Base-by-base conservation (phyloP, 345 rosid species). In the Gossypium raimondii region DNA sequence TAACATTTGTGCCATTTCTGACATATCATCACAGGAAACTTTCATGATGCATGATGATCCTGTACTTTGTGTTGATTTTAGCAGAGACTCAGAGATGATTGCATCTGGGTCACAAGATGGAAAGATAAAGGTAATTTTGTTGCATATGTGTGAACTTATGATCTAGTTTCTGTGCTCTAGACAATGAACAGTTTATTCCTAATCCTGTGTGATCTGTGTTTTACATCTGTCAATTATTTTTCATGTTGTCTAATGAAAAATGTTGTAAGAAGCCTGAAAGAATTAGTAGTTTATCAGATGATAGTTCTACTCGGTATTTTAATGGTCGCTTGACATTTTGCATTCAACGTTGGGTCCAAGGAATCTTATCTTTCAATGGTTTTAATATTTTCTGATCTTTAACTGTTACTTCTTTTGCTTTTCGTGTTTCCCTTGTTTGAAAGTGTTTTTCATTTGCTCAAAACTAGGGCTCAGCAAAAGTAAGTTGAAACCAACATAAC, bases 31-130 rank as follows among this genome's bases (percentile, higher is more conserved):
- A 77, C 92, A 93, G 99, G 98, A 96, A 86, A 88, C 92, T 73
- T 93, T 96, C 85, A 96, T 96, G 98, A 92, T 96, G 98, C 99
- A 96, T 74, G 98, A 96, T 74, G 97, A 93, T 74, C 92, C 97
- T 65, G 93, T 93, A 79, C 94, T 96, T 58, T 93, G 97, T 85
- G 86, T 93, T 85, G 96, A 96, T 81, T 93, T 93, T 84, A 95
- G 99, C 86, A 88, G 91, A 86, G 99, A 95, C 72, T 96, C 99
- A 18, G 98, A 96, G 85, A 84, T 93, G 97, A 87, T 96, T 83
- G 97, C 97, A 29, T 96, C 95, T 72, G 97, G 98, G 59, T 89
- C 97, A 22, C 93, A 90, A 82, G 99, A 96, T 82, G 99, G 99
- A 78, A 96, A 92, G 84, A 87, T 96, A 76, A 96, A 96, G 81